Base-by-base conservation (phyloP, 306 rosid genomes). In the Neltuma alba region DNA sequence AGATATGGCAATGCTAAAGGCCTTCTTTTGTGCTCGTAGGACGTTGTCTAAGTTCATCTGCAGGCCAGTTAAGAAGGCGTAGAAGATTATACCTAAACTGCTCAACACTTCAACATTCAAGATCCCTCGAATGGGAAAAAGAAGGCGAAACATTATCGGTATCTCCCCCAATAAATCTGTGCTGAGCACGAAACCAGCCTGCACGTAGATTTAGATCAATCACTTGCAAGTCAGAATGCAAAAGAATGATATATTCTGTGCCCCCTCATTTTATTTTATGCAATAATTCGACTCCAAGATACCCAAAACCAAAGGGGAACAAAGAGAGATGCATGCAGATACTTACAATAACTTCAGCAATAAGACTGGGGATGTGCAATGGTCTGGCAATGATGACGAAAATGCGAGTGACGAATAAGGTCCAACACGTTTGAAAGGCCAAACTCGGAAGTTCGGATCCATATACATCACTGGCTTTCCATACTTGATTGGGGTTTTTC, bases 1-100 rank as follows among this genome's bases (percentile, higher is more conserved):
- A 0, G 68, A 47, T 30, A 80, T 1, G 0, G 90, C 86, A 9
- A 84, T 77, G 55, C 45, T 33, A 58, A 71, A 67, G 3, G 78
- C 81, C 34, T 83, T 82, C 70, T 74, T 87, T 47, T 47, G 73
- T 0, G 72, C 79, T 3, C 58, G 58, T 3, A 84, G 25, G 61
- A 84, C 70, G 62, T 69, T 78, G 7, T 83, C 61, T 2, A 84
- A 37, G 61, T 87, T 83, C 74, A 80, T 85, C 71, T 84, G 85
- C 64, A 82, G 55, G 6, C 88, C 90, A 3, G 38, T 82, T 21
- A 87, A 85, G 75, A 87, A 87, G 9, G 81, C 64, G 20, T 83
- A 78, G 84, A 9, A 88, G 2, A 83, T 68, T 0, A 81, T 34
- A 10, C 89, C 89, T 30, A 83, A 1, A 72, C 81, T 23, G 48